These are phyloP conservation scores for Leucosporidium scottii DNA, from an alignment of 768 basidiomycete genomes.

Conservation along the genomic window DNA sequence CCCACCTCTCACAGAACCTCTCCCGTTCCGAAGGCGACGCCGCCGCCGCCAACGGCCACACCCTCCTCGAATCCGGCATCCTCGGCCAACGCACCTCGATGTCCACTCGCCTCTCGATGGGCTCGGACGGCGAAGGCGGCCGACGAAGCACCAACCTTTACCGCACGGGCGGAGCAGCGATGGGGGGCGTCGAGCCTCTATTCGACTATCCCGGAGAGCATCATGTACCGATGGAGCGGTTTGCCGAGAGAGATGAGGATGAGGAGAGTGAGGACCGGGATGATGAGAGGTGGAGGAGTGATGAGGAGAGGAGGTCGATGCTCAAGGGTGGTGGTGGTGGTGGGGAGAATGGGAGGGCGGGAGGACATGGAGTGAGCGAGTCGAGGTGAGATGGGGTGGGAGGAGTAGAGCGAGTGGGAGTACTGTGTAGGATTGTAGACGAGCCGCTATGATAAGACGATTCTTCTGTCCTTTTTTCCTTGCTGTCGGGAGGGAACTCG, in stretches of 20 bases:
- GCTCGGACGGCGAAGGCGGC: constrained; percentile 5
- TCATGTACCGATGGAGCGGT: constrained; percentile 19
- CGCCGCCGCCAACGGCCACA: constrained; percentile 16
- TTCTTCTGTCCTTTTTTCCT: no score
- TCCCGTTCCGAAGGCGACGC: constrained; percentile 30
- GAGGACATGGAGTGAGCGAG: no score
- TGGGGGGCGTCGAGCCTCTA: constrained; percentile 16
- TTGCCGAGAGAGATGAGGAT: constrained; percentile 15
- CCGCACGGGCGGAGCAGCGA: neutral
- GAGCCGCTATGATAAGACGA: no score
- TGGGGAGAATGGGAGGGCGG: neutral
- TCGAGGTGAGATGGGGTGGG: no score
- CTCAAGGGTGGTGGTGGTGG: neutral
- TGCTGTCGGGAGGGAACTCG: no score
- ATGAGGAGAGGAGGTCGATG: neutral
- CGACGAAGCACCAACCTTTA: neutral
- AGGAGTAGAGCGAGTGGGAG: no score
- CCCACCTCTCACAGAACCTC: constrained; percentile 19
- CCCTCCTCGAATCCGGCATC: constrained; percentile 16
- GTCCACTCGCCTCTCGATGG: constrained; percentile 18
- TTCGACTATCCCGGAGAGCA: constrained; percentile 20
- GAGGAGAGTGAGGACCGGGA: constrained; percentile 7
- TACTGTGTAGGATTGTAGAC: no score
- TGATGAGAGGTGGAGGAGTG: constrained; percentile 2
- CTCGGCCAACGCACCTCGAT: constrained; percentile 13